Conservation (phyloP, 2,329 filamentous ascomycete genomes). For the Lachnellula cervina region DNA sequence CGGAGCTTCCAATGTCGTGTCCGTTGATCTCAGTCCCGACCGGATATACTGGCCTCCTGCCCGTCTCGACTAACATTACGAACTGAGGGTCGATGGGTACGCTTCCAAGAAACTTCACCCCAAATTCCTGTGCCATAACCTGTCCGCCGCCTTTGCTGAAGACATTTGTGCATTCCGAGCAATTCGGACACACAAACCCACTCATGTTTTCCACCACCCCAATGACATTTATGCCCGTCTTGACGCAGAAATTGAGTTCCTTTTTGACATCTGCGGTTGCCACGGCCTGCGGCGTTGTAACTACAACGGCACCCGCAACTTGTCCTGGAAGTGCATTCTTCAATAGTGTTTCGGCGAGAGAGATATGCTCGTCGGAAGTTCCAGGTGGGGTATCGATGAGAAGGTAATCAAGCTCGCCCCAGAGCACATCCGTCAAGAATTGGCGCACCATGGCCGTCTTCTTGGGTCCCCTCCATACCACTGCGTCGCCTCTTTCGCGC, state of each 20-base stretch:
- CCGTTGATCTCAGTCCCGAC: constrained; percentile 60
- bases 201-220: constrained; percentile 98
- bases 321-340: constrained; percentile 58
- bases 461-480: constrained; percentile 96
- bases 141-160: constrained; percentile 89
- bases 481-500: constrained; percentile 76
- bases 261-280: constrained; percentile 84
- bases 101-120: constrained; percentile 75
- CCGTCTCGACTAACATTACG: constrained; percentile 78
- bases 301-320: constrained; percentile 82
- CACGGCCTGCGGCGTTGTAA: constrained; percentile 94
- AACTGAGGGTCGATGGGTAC: constrained; percentile 94
- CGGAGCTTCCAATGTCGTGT: constrained; percentile 40
- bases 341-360: constrained; percentile 80
- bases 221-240: constrained; percentile 77
- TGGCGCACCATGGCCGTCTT: constrained; percentile 99
- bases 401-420: constrained; percentile 83
- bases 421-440: constrained; percentile 86
- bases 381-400: constrained; percentile 95
- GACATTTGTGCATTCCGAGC: constrained; percentile 83
- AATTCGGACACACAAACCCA: constrained; percentile 77
- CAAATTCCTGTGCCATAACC: constrained; percentile 83
- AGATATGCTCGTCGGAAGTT: constrained; percentile 96
- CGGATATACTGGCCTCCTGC: constrained; percentile 59
- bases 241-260: constrained; percentile 82